phyloP scores from a whole-genome alignment of 139 green algal species.

The Coelastrella sp. region DNA sequence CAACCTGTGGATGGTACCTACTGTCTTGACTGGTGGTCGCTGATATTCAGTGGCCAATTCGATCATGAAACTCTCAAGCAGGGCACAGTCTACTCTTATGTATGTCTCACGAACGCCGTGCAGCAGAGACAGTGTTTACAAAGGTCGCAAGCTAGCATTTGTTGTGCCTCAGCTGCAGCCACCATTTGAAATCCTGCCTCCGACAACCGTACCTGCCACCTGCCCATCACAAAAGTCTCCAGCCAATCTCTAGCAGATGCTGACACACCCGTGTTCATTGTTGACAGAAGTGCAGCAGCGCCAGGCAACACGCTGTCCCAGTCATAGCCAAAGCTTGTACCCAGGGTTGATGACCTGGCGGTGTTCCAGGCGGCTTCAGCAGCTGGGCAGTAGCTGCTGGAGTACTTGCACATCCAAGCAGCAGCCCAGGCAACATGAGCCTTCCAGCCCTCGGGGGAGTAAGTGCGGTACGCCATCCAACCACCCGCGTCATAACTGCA shows the following conservation, averaged over 20 bases:
- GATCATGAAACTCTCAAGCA: no score
- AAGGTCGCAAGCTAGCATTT: no score
- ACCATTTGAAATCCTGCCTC: background rate
- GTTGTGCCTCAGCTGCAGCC: no score
- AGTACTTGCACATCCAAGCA: slow-evolving; percentile 49
- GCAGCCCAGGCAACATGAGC: slow-evolving; percentile 37
- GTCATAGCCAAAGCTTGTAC: slow-evolving; percentile 41
- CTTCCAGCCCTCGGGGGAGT: slow-evolving; percentile 35
- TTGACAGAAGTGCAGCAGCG: slow-evolving; percentile 18
- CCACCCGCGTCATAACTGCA: background rate
- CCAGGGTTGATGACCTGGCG: slow-evolving; percentile 40
- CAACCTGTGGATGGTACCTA: no score
- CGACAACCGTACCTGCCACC: slow-evolving; percentile 1
- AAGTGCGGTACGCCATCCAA: slow-evolving; percentile 42
- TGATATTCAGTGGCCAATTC: no score
- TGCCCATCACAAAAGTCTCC: slow-evolving; percentile 43
- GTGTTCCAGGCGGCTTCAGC: background rate
- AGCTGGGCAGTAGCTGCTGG: background rate
- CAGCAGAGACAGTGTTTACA: no score
- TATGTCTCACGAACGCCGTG: no score
- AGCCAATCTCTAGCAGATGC: slow-evolving; percentile 14
- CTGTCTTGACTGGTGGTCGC: no score
- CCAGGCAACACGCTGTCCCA: slow-evolving; percentile 44
- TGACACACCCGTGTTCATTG: background rate
- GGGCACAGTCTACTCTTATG: no score